Evolutionary conservation across 352 stramenopile genomes (phyloP).

Genomic region (Plasmopara muralis): DNA sequence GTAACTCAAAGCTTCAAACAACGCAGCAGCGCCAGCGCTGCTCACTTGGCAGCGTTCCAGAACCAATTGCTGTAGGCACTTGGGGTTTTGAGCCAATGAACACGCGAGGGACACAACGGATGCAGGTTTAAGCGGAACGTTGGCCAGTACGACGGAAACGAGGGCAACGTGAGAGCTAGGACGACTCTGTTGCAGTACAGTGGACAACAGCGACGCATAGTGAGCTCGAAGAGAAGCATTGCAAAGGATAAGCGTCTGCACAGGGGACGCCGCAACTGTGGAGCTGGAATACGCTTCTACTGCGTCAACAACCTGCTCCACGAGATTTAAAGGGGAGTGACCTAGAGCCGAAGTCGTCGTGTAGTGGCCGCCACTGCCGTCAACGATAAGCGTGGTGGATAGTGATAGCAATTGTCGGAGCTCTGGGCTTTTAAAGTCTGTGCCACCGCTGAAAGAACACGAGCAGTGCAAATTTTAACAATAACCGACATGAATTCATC

Average conservation of each 20-base stretch:
- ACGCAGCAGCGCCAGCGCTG: conserved; percentile 35
- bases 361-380: conserved; percentile 25
- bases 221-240: conserved; percentile 40
- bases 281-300: conserved; percentile 24
- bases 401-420: conserved; percentile 53
- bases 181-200: conserved; percentile 25
- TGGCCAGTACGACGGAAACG: conserved; percentile 57
- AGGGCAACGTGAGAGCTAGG: conserved; percentile 24
- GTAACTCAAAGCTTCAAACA: conserved; percentile 43
- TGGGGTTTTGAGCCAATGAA: conserved; percentile 36
- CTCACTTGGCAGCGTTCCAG: conserved; percentile 57
- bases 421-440: conserved; percentile 34
- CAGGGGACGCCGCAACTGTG: conserved; percentile 15
- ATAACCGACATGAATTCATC: background rate
- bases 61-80: conserved; percentile 61
- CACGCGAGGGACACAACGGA: conserved; percentile 42
- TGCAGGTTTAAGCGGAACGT: conserved; percentile 30
- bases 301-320: conserved; percentile 48
- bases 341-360: background rate
- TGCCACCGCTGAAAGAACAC: conserved; percentile 24
- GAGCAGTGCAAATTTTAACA: background rate
- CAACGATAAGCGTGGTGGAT: conserved; percentile 52
- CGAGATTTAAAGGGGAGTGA: conserved; percentile 18
- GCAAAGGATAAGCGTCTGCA: conserved; percentile 67
- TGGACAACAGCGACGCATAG: conserved; percentile 28